Base-by-base conservation (phyloP, 225 moss, liverwort and hornwort genomes). In the Climacium dendroides region DNA sequence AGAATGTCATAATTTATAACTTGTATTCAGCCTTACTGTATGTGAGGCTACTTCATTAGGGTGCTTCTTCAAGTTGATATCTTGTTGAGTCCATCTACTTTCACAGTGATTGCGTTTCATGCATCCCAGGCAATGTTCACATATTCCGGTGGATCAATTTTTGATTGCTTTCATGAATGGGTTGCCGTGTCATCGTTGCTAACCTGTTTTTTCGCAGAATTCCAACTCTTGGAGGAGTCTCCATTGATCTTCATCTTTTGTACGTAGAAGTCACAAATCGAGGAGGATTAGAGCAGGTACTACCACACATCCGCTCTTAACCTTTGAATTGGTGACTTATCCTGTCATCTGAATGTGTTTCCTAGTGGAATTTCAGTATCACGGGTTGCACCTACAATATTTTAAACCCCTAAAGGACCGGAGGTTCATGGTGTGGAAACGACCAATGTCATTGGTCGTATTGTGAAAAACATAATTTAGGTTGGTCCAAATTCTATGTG, bases 161-260 rank as follows among this genome's bases (percentile, higher is more conserved):
- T 78, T 58, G 79, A 47, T 86, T 70, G 26, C 28, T 24, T 76
- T 65, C 30, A 55, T 78, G 28, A 69, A 32, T 73, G 52, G 72
- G 37, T 34, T 61, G 34, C 65, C 16, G 54, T 77, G 54, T 64
- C 54, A 67, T 86, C 55, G 8, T 60, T 57, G 53, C 78, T 85
- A 77, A 85, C 54, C 19, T 80, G 80, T 11, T 59, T 60, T 73
- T 32, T 74, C 74, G 89, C 94, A 98, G 98, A 83, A 94, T 98
- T 54, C 96, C 96, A 62, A 93, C 95, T 78, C 87, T 98, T 83
- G 96, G 96, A 57, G 96, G 96, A 78, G 94, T 94, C 75, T 92
- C 94, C 80, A 90, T 98, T 86, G 96, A 98, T 81, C 92, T 98
- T n/a, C 96, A 98, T 91, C 92, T 93, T 59, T 85, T 98, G 17